Base-by-base conservation (phyloP, 257 asterid species). In the Echium plantagineum region DNA sequence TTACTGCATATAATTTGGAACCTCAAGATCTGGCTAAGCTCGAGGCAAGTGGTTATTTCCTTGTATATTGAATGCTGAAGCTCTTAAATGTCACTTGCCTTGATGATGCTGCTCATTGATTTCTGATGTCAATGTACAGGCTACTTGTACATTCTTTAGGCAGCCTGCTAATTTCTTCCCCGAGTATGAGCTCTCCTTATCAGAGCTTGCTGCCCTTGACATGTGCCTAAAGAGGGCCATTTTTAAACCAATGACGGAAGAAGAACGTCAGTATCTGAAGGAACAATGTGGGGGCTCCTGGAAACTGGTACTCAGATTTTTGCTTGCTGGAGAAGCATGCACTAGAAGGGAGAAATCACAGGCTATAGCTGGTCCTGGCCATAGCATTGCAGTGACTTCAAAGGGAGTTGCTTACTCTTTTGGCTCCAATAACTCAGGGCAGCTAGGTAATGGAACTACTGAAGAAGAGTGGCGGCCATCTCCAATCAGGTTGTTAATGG, bases 301-400 rank as follows among this genome's bases (percentile, higher is more conserved):
- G 99, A 94, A 94, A 67, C 81, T 94, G 28, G 95, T 94, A 60
- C 83, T 89, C 70, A 80, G 96, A 74, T 94, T 78, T 70, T 78
- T 94, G 68, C 77, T 94, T 61, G 94, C 97, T 21, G 99, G 99
- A 58, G 99, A 94, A 78, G 71, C 78, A 13, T 94, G 99, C 72
- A 77, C 83, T 22, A 71, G 99, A 74, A 77, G 97, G 76, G 99
- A 86, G 80, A 89, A 78, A 66, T 83, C 99, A 20, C 99, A 94
- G 63, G 99, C 97, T 2, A 80, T 89, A 64, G 99, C 99, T 2
- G 99, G 99, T 19, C 97, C 99, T 0, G 99, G 99, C n/a, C 97
- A 94, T 66, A 89, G 97, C 66, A 64, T 94, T 66, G 97, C 86
- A 9, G 97, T 94, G 70, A 94, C 96, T 57, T 72, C 87, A 24